Percentiles rank a stretch among this genome's conserved stretches.
Conservation (phyloP, 148 eudicot species). For the Pouteria glomerata region DNA sequence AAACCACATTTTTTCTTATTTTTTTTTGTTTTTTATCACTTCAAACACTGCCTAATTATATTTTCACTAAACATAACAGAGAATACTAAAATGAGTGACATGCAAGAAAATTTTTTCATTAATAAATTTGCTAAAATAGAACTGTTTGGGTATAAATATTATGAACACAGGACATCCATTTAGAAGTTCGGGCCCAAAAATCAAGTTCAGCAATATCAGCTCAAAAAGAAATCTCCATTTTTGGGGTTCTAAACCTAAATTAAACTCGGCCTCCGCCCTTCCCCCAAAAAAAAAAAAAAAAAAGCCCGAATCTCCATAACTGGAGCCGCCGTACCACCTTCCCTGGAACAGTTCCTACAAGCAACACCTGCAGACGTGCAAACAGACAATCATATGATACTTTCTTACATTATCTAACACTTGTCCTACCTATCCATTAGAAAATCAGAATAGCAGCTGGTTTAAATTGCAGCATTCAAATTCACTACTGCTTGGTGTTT, state of each 20-base stretch:
- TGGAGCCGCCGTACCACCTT: slow-evolving; percentile 21
- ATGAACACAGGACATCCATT: too few relatives aligned
- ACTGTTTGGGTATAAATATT: too few relatives aligned
- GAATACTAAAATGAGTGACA: too few relatives aligned
- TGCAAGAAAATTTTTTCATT: too few relatives aligned
- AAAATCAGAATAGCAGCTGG: slow-evolving; percentile 22
- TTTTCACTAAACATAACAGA: too few relatives aligned
- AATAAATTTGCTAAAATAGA: too few relatives aligned
- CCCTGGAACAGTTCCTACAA: slow-evolving; percentile 17
- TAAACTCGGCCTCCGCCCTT: slow-evolving; percentile 20
- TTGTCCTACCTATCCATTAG: too few relatives aligned
- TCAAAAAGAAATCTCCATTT: background rate
- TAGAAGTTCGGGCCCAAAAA: too few relatives aligned
- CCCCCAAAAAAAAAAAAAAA: slow-evolving; percentile 4
- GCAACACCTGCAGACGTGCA: slow-evolving; percentile 60
- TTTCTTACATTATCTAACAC: slow-evolving; percentile 20
- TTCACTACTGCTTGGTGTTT: slow-evolving; percentile 47
- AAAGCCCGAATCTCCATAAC: slow-evolving; percentile 13
- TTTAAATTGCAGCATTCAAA: slow-evolving; percentile 17
- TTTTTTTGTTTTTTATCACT: too few relatives aligned
- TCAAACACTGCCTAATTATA: too few relatives aligned
- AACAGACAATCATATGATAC: slow-evolving; percentile 39
- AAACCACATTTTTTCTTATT: too few relatives aligned
- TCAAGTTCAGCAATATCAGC: too few relatives aligned
- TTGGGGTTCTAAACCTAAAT: slow-evolving; percentile 13